Evolutionary conservation across 257 asterid genomes (phyloP).

Genomic region (Przewalskia tangutica): DNA sequence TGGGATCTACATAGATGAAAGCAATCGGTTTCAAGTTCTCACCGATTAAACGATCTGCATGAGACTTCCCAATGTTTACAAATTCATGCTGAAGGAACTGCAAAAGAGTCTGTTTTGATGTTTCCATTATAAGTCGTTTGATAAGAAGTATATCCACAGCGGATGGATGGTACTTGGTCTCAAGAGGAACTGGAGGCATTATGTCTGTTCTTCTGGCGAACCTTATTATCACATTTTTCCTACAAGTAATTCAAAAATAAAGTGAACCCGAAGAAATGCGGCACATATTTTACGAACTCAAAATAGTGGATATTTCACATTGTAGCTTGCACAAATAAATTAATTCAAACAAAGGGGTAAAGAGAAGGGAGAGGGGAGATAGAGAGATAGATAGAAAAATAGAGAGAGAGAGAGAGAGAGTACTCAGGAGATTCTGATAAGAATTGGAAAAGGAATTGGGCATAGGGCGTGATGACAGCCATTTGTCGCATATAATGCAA

Average conservation of each 20-base stretch:
- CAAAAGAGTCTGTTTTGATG: conserved; percentile 57
- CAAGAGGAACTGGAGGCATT: conserved; percentile 90
- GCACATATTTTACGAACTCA: background rate
- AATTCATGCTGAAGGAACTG: conserved; percentile 91
- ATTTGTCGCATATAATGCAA: conserved; percentile 93
- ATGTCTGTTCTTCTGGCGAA: conserved; percentile 81
- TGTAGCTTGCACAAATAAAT: background rate
- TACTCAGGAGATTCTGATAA: conserved; percentile 82
- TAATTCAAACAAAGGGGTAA: background rate
- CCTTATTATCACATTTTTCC: conserved; percentile 57
- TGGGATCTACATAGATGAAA: background rate
- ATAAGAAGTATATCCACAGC: conserved; percentile 90
- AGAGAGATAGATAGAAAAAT: too few relatives aligned
- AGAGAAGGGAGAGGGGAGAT: background rate
- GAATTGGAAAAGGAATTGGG: conserved; percentile 80
- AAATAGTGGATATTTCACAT: conserved; percentile 4
- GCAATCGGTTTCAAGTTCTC: conserved; percentile 9
- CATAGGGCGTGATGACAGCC: conserved; percentile 93
- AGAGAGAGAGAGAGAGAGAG: conserved; percentile 17
- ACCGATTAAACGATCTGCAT: conserved; percentile 85
- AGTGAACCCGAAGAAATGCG: background rate
- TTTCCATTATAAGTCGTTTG: conserved; percentile 76
- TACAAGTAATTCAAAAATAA: conserved; percentile 16
- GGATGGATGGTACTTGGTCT: conserved; percentile 91
- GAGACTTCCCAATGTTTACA: conserved; percentile 70